Base-by-base conservation (phyloP, 352 stramenopile genomes). In the Thraustochytrium striatum region DNA sequence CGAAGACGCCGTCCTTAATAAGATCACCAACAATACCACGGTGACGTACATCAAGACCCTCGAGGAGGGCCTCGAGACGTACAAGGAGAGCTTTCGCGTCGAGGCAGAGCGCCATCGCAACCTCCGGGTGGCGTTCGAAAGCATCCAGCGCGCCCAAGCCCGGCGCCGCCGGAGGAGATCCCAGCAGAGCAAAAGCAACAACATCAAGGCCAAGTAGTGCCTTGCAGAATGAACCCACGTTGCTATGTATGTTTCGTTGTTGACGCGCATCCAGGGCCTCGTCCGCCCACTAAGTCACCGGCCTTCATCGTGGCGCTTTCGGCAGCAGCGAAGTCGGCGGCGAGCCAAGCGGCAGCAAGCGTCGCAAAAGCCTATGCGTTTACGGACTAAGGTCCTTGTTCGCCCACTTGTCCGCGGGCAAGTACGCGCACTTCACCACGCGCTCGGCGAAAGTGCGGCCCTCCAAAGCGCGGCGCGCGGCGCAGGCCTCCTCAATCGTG, bases 361-460 rank as follows among this genome's bases (percentile, higher is more conserved):
- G n/a, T n/a, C n/a, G n/a, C n/a, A n/a, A n/a, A n/a, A n/a, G n/a
- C n/a, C n/a, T n/a, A n/a, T n/a, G n/a, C n/a, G n/a, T n/a, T n/a
- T n/a, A n/a, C n/a, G n/a, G n/a, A n/a, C n/a, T n/a, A n/a, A n/a
- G n/a, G n/a, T n/a, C n/a, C n/a, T n/a, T n/a, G n/a, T n/a, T n/a
- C n/a, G n/a, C n/a, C n/a, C n/a, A 97, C 81, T 93, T 91, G 36
- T 87, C 81, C 81, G 95, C 91, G 57, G 89, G 85, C 85, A 96
- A 94, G 72, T 88, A 97, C 70, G 91, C 89, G 47, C 91, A 89
- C 30, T 89, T 83, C 0, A 98, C 93, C 28, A 93, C 93, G 79
- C 92, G 91, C 57, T 94, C 92, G 44, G 91, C 93, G 87, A 98
- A 98, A 1, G 93, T 90, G 33, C 93, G 87, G 58, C 93, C 94